Conservation (phyloP, 116 monocot species). For the Zostera marina region DNA sequence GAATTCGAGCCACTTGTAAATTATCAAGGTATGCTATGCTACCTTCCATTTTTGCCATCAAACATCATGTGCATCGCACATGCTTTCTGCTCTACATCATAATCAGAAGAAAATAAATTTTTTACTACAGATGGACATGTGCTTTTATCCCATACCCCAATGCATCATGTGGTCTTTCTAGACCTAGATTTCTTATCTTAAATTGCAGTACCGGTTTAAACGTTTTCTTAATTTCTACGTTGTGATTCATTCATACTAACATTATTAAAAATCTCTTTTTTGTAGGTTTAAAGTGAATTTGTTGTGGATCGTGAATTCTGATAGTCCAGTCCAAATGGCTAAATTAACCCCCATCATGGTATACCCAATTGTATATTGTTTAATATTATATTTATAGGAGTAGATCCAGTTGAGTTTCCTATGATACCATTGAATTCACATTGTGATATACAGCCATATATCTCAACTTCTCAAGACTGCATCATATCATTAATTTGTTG, state of each 20-base stretch:
- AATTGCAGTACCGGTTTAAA: background rate
- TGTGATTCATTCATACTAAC: no score
- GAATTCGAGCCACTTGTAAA: slow-evolving; percentile 5
- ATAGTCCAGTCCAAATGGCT: background rate
- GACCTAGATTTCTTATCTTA: slow-evolving; percentile 1
- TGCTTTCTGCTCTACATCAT: slow-evolving; percentile 1
- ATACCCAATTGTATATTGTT: background rate
- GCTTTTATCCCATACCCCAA: slow-evolving; percentile 2
- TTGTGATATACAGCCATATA: no score
- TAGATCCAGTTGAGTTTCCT: no score
- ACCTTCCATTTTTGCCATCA: slow-evolving; percentile 2
- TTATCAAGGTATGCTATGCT: background rate
- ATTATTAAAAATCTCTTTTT: no score
- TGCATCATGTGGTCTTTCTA: slow-evolving; percentile 3
- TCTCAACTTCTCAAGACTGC: no score
- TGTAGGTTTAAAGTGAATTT: background rate
- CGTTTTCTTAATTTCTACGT: no score
- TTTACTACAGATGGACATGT: background rate
- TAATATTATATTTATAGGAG: background rate
- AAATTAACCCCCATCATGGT: no score
- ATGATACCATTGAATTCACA: no score
- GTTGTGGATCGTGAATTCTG: background rate
- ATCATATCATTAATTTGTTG: no score
- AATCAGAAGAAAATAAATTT: background rate
- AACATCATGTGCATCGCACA: slow-evolving; percentile 5